Conservation (phyloP, 495 filamentous ascomycete species). For the Penicillium goetzii region DNA sequence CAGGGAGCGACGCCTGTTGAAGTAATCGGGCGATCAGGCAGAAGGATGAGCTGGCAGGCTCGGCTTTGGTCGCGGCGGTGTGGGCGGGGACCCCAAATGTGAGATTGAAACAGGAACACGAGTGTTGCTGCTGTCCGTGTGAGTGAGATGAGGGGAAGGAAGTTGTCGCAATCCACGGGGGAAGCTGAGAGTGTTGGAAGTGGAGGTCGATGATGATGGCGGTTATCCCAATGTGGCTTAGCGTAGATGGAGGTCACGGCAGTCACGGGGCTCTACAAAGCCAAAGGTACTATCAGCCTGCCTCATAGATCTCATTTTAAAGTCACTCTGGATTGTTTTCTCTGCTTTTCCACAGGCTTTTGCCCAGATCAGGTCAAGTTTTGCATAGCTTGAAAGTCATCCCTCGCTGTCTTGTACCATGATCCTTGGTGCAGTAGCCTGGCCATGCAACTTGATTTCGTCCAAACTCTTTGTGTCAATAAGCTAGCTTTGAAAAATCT, state of each 20-base stretch:
- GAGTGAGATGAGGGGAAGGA: conserved; percentile 20
- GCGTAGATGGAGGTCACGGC: conserved; percentile 20
- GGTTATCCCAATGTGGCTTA: conserved; percentile 33
- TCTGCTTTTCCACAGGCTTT: neutral
- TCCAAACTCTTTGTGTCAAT: neutral
- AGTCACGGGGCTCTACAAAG: conserved; percentile 38
- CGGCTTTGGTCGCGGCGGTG: conserved; percentile 26
- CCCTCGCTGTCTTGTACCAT: neutral
- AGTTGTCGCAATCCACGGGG: conserved; percentile 25
- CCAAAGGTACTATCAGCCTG: neutral
- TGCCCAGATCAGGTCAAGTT: neutral
- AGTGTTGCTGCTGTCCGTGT: conserved; percentile 1
- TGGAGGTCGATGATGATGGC: conserved; percentile 39
- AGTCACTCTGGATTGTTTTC: neutral
- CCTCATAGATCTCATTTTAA: neutral
- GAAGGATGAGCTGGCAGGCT: conserved; percentile 30
- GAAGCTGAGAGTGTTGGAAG: conserved; percentile 26
- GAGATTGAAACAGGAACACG: conserved; percentile 10
- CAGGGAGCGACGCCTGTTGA: conserved; percentile 30
- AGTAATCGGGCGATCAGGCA: conserved; percentile 34
- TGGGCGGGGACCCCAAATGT: conserved; percentile 16
- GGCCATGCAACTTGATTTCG: neutral
- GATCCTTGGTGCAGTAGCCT: neutral
- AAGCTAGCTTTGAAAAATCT: neutral
- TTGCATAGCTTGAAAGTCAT: neutral